Base-by-base conservation (phyloP, 495 filamentous ascomycete species). In the Trypethelium eluteriae region DNA sequence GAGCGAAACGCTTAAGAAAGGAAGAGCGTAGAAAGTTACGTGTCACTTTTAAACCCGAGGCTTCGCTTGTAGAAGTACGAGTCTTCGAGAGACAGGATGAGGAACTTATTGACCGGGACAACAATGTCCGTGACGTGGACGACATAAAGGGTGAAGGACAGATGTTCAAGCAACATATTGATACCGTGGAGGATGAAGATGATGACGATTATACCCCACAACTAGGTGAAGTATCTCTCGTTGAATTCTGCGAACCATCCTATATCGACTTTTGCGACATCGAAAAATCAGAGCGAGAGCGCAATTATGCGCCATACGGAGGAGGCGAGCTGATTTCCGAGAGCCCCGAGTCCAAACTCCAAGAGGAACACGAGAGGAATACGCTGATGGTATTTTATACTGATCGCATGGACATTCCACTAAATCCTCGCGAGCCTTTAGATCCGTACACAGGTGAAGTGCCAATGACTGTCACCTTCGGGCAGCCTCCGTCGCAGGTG, bases 341-440 rank as follows among this genome's bases (percentile, higher is more conserved):
- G 0, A 92, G 88, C 9, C 78, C 83, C 0, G 87, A 95, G 72
- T 86, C 86, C 66, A 79, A 82, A 47, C 79, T 80, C 3, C 91
- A 91, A 73, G 81, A 88, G 38, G 81, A 86, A 62, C 85, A 89
- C 9, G 93, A 96, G 75, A 79, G 81, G 32, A 86, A 81, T n/a
- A 92, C 89, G 35, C 82, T 96, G 39, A 91, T 95, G 86, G 89
- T 88, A 4, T 84, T 92, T 67, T 94, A 96, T 71, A 84, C 88
- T 2, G 85, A 86, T 63, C 75, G 78, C 41, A 82, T 83, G 6
- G 92, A 96, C 70, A 88, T 95, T 67, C 93, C 93, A 3, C 78
- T 85, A 1, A 85, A 87, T 0, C 89, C 93, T 2, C 85, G 87
- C 65, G 93, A 95, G 63, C 91, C 92, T 2, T 74, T 81, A 14